Evolutionary conservation across 2,329 filamentous ascomycete genomes (phyloP), one percentile per base, ranked within the genome.

Genomic region (Pseudogymnoascus sp.): DNA sequence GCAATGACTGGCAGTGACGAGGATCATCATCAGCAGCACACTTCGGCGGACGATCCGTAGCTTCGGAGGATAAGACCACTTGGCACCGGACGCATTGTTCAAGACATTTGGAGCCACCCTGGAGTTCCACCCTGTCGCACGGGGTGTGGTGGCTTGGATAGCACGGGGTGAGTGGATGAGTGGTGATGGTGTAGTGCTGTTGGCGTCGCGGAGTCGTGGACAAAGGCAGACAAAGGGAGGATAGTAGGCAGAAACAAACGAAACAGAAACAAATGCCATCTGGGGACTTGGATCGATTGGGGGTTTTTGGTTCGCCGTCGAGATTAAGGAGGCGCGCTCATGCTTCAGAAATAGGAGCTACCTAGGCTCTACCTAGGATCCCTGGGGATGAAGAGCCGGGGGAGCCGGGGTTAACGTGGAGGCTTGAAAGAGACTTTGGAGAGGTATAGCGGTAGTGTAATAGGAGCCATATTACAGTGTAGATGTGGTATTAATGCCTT

Each of bases 321-420:
- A 50, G 44, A 50, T 50, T 50, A 50, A 50, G 44, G 44, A 50
- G 44, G 44, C 44, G 44, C 26, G 8, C 44, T 50, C 44, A 31
- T 50, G 44, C 44, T 31, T 50, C 44, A 50, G 44, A 50, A 50
- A 31, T 50, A 50, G 26, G 44, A 50, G 44, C 44, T 50, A 50
- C 44, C 24, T 15, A 17, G 13, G 24, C 8, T 8, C 17, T 6
- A 50, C 8, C 44, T 31, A 8, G 26, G 44, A 31, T 15, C 26
- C 26, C 26, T 9, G 24, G 41, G 4, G 24, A 47, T 29, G 41
- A 47, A 47, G 41, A 47, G 41, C 41, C 41, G 44, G 44, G 44
- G 13, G 17, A 21, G 17, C 8, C 11, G 17, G 39, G 10, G 40
- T 9, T 11, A 44, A 11, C 17, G 24, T 24, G 41, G 41, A 29